Percentiles rank a stretch among this genome's conserved stretches.
Conservation (phyloP, 192 early-diverging fungal genomes). For the Coemansia sp. region DNA sequence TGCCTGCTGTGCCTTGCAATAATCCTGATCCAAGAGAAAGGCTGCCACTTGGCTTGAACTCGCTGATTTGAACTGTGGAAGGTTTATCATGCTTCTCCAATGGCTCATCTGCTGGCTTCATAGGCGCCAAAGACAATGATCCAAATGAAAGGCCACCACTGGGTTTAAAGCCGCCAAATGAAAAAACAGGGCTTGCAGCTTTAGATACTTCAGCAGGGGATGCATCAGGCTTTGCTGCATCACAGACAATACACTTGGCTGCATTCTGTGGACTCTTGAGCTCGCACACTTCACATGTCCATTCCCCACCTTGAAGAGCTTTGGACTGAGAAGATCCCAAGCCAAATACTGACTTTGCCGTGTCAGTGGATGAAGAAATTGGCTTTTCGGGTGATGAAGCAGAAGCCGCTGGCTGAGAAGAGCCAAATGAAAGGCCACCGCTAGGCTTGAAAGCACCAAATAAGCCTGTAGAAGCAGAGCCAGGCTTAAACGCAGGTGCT, state of each 20-base stretch:
- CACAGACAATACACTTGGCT: slow-evolving; percentile 27
- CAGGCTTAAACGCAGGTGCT: too few species aligned
- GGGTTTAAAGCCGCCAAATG: slow-evolving; percentile 14
- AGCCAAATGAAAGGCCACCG: slow-evolving; percentile 16
- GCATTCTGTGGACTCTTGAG: slow-evolving; percentile 18
- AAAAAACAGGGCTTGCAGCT: not conserved
- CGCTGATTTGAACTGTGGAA: not conserved
- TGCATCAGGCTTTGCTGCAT: slow-evolving; percentile 25
- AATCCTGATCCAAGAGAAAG: not conserved
- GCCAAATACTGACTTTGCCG: too few species aligned
- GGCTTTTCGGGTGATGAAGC: not conserved
- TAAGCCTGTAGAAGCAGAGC: not conserved
- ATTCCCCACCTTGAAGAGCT: slow-evolving; percentile 6
- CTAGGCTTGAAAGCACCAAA: slow-evolving; percentile 14
- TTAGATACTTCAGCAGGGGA: not conserved
- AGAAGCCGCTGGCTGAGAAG: slow-evolving; percentile 3
- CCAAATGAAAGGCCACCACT: slow-evolving; percentile 19
- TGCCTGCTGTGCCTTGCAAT: not conserved
- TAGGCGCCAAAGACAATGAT: not conserved
- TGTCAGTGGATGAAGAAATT: too few species aligned
- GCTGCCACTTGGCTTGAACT: not conserved
- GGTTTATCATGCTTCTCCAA: too few species aligned
- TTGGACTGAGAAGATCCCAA: not conserved
- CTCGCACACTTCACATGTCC: slow-evolving; percentile 41
- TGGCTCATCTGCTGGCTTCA: not conserved